Base-by-base conservation (phyloP, 1,284 basidiomycete species). In the Tilletia setariae region DNA sequence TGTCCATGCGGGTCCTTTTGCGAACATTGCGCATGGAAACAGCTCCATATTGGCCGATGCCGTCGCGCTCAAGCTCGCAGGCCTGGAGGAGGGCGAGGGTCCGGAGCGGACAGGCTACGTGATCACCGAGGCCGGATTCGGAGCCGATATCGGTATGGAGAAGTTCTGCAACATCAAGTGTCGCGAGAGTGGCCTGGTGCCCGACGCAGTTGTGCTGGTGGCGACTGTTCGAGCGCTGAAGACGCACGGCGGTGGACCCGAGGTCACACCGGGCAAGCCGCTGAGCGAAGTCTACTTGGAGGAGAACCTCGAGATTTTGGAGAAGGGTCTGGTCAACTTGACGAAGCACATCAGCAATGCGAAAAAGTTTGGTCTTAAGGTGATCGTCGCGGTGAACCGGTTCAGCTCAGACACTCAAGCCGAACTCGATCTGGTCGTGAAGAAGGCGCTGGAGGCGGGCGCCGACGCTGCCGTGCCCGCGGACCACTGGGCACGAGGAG, bases 101-200 rank as follows among this genome's bases (percentile, higher is more conserved):
- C 77, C 89, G 11, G 89, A 90, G 68, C 89, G 90, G 69, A 89
- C 90, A 56, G 95, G 95, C 44, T 98, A 97, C 79, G 96, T 98
- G 69, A 89, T 98, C 76, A 98, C 95, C 46, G 95, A 98, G 85
- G 95, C 94, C 80, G 95, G 95, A 28, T 98, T 98, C 84, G 96
- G 95, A 72, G 95, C 96, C 28, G 95, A 98, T 84, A 98, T 98
- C 88, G 95, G 84, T 23, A 85, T 85, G 84, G 84, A 85, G 70
- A 85, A 98, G 85, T 98, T 98, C 87, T 98, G 94, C 87, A 97
- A 98, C 86, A 98, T 98, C 87, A 98, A 98, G 85, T 98, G 95
- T 83, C 90, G 96, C 69, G 87, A 93, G 68, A 94, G 92, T 72
- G 95, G 94, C 40, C 88, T 98, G 73, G 90, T 86, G 68, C 96